Evolutionary conservation across 805 yeast species (phyloP).

Genomic region (Yamadazyma laniorum): DNA sequence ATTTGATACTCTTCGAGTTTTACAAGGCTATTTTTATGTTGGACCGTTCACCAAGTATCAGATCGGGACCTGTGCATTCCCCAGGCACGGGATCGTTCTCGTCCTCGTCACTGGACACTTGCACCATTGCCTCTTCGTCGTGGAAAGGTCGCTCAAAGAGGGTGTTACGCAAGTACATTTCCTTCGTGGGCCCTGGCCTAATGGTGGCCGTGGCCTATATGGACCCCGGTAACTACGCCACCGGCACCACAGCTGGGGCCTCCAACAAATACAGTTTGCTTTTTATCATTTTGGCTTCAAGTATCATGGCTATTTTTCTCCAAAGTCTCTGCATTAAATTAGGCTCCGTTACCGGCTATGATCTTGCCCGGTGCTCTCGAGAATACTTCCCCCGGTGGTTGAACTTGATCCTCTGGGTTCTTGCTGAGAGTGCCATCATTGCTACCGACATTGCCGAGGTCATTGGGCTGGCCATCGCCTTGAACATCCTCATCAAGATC

Average conservation of each 20-base stretch:
- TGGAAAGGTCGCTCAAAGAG: too few relatives aligned
- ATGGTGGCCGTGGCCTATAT: slow-evolving; percentile 50
- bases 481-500: slow-evolving; percentile 42
- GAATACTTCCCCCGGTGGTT: slow-evolving; percentile 39
- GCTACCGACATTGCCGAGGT: slow-evolving; percentile 57
- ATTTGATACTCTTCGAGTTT: too few relatives aligned
- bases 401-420: slow-evolving; percentile 37
- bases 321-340: slow-evolving; percentile 45
- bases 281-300: slow-evolving; percentile 43
- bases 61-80: too few relatives aligned
- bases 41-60: too few relatives aligned
- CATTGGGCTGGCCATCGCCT: slow-evolving; percentile 51
- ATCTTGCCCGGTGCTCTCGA: slow-evolving; percentile 45
- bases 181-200: slow-evolving; percentile 47
- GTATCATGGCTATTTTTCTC: slow-evolving; percentile 45
- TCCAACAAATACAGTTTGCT: slow-evolving; percentile 41
- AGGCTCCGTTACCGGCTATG: slow-evolving; percentile 51
- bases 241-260: slow-evolving; percentile 49
- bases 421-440: slow-evolving; percentile 49
- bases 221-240: slow-evolving; percentile 55
- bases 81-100: too few relatives aligned
- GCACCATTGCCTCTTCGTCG: too few relatives aligned
- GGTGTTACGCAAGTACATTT: slow-evolving; percentile 30
- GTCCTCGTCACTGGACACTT: too few relatives aligned
- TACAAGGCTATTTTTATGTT: too few relatives aligned